Evolutionary conservation across 768 basidiomycete species (phyloP).

Genomic region (Boletales sp.): DNA sequence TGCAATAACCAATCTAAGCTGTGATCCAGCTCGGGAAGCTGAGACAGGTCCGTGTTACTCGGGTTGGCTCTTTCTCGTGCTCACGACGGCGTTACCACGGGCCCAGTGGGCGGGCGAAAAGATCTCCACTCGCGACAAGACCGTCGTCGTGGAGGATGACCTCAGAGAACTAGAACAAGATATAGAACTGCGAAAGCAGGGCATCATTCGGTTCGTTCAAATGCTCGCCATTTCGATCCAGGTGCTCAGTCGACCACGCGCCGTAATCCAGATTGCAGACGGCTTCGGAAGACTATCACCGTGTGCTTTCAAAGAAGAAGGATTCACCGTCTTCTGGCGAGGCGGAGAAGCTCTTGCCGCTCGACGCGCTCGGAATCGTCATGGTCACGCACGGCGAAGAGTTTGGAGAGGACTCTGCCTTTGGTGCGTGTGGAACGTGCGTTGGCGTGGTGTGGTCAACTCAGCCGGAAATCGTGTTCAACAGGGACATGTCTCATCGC

Average conservation of each 20-base stretch:
- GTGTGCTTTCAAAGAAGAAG: conserved; percentile 72
- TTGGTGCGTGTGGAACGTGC: conserved; percentile 42
- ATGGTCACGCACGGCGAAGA: conserved; percentile 87
- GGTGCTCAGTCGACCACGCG: background rate
- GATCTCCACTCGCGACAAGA: conserved; percentile 81
- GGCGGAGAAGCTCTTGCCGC: conserved; percentile 64
- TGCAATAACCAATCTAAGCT: background rate
- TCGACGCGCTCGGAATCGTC: conserved; percentile 79
- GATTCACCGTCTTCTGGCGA: conserved; percentile 59
- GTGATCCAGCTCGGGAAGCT: conserved; percentile 65
- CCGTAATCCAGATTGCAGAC: conserved; percentile 52
- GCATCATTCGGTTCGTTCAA: conserved; percentile 59
- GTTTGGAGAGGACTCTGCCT: conserved; percentile 71
- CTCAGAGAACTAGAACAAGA: conserved; percentile 81
- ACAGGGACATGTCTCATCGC: conserved; percentile 70
- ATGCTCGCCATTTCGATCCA: too few species aligned
- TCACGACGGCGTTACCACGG: background rate
- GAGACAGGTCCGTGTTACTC: conserved; percentile 53
- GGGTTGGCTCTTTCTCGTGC: too few species aligned
- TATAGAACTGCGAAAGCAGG: conserved; percentile 74
- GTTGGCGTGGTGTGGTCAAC: background rate
- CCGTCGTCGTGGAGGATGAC: conserved; percentile 64
- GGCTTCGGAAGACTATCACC: conserved; percentile 70
- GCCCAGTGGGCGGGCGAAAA: conserved; percentile 85
- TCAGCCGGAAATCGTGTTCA: background rate